Evolutionary conservation across 257 asterid species (phyloP), one percentile per base, ranked within the genome.

Genomic region (Lycium ferocissimum): DNA sequence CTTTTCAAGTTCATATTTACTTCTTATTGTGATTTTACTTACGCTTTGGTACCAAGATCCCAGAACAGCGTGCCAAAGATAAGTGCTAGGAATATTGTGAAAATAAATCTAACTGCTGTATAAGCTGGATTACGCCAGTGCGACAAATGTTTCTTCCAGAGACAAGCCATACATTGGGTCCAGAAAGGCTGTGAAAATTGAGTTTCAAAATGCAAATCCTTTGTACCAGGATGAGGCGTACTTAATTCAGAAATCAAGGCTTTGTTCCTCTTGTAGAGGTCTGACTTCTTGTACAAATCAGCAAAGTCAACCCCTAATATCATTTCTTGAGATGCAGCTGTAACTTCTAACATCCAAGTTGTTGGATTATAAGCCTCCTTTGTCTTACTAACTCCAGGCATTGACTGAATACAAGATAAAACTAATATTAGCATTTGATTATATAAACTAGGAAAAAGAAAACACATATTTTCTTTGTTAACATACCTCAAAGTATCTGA

Each of bases 101-200:
- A 92, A 76, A 88, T 0, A 37, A 91, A 92, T 85, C 97, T 91
- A 2, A 92, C 92, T 0, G 98, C 97, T 0, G 96, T 92, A 51
- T 96, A 94, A 59, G 94, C 88, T 22, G 97, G 89, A 73, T 96
- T 94, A 20, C 97, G 92, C 99, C 98, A 94, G 85, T 94, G 94
- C 2, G 98, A 93, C 92, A 92, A 88, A 85, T 92, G 92, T 85
- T 93, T 96, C 87, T 95, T 95, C 98, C 97, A 94, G 11, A 94
- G 88, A 88, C 99, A 95, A 84, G 99, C 99, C 85, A 89, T 58
- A 84, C 92, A 92, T 85, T 95, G 99, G 63, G 80, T 83, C 58
- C 85, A 82, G 88, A 93, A 91, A 18, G 95, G 58, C 83, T 93
- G 99, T 1, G 98, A 93, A 78, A 86, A 95, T 79, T 91, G 82